Conservation (phyloP, 2,329 filamentous ascomycete species). For the Pseudonectria foliicola region DNA sequence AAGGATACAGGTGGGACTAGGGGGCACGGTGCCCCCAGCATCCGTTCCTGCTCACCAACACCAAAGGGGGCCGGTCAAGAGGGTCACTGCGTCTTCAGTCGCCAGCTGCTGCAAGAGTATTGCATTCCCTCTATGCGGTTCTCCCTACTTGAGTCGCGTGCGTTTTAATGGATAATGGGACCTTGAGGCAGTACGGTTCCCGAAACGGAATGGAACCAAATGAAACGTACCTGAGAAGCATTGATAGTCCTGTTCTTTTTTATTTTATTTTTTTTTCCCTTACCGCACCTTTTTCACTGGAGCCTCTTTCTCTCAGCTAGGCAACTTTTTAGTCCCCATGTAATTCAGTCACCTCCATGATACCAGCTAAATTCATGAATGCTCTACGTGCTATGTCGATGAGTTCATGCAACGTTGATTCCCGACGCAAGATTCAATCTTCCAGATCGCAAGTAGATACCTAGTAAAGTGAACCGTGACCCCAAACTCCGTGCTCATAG, state of each 20-base stretch:
- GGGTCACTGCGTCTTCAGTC: conserved; percentile 1
- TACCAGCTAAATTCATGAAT: conserved; percentile 39
- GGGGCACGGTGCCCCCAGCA: conserved; percentile 15
- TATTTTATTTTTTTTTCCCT: conserved; percentile 17
- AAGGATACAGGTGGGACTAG: conserved; percentile 23
- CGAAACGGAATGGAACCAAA: conserved; percentile 10
- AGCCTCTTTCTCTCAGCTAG: conserved; percentile 28
- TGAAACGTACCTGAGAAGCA: conserved; percentile 24
- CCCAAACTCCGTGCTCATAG: conserved; percentile 20
- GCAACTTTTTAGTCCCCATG: conserved; percentile 37
- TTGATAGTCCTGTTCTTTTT: conserved; percentile 32
- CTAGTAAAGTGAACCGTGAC: conserved; percentile 2
- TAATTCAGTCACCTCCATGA: conserved; percentile 40
- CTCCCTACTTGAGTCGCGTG: too few relatives aligned
- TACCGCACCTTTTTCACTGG: conserved; percentile 24
- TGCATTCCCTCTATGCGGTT: too few relatives aligned
- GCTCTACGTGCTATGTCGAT: conserved; percentile 4
- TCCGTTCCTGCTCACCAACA: conserved; percentile 22
- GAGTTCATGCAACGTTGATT: background rate
- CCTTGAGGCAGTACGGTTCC: too few relatives aligned
- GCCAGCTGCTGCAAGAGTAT: too few relatives aligned
- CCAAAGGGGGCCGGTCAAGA: conserved; percentile 8
- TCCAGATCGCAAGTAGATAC: conserved; percentile 2
- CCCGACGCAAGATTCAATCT: background rate
- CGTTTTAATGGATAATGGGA: too few relatives aligned